These are phyloP conservation scores for Beta macrorhiza DNA, from an alignment of 179 eudicot genomes.

Conservation along the genomic window DNA sequence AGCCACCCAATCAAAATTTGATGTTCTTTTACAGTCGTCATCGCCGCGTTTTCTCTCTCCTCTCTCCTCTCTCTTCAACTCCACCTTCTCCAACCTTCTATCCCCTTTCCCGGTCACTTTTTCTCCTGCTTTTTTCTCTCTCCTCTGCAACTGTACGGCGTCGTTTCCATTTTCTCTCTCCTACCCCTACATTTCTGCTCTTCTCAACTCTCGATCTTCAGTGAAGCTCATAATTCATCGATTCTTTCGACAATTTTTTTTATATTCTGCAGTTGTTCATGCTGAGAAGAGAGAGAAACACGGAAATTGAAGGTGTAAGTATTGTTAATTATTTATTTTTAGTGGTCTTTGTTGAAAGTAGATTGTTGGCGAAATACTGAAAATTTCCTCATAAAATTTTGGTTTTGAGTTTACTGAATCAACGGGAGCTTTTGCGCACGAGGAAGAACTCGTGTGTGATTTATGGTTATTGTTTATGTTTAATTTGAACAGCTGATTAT, in stretches of 20 bases:
- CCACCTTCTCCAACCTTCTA: neutral
- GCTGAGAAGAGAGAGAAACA: neutral
- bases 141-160: conserved; percentile 14
- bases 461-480: neutral
- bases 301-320: neutral
- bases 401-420: conserved; percentile 3
- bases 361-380: neutral
- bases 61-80: conserved; percentile 17
- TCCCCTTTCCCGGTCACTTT: neutral
- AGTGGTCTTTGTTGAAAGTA: neutral
- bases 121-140: conserved; percentile 7
- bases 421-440: neutral
- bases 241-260: neutral
- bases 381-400: neutral
- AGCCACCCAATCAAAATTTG: conserved; percentile 7
- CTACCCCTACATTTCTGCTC: neutral
- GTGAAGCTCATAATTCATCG: neutral
- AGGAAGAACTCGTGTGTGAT: neutral
- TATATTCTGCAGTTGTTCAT: neutral
- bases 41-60: conserved; percentile 36
- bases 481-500: neutral
- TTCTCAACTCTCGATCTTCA: neutral
- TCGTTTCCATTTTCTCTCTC: neutral
- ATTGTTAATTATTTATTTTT: neutral
- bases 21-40: conserved; percentile 7